Base-by-base conservation (phyloP, 176 grass and related monocot species). In the Lolium perenne region DNA sequence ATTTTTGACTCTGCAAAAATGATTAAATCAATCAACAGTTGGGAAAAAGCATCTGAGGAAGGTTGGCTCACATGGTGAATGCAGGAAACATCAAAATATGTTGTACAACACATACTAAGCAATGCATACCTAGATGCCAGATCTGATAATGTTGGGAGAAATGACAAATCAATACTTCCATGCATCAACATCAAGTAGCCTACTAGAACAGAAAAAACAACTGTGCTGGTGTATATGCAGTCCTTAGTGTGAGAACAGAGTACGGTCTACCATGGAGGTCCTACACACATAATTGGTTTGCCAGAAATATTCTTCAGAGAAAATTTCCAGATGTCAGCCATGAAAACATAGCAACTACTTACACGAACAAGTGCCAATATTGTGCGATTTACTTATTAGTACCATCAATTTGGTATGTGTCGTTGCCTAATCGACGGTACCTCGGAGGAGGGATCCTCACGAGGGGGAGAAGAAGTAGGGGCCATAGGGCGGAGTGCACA, bases 31-130 rank as follows among this genome's bases (percentile, higher is more conserved):
- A 1, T 46, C 68, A 71, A 71, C 20, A 22, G 40, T 22, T 5
- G 40, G 41, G 20, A 71, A 71, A 45, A 71, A 45, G 68, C 68
- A 71, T 71, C 68, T 71, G 38, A 67, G 29, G 29, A 38, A 67
- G 13, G 25, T 66, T 35, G 6, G 29, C 13, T 17, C 10, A 17
- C 26, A 66, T 66, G 29, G 13, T 15, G 14, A 67, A 38, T 67
- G 32, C 7, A 58, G 18, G 56, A 58, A 58, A n/a, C 56, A 7
- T 58, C 56, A 58, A 18, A 67, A 5, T 54, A 54, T 54, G 15
- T 4, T 18, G 15, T 54, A 54, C 15, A 54, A 54, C 15, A 16
- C 15, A 54, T 54, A 54, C 15, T 54, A 54, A 16, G 17, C 51
- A 54, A 54, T 54, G 51, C 51, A 54, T 54, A 54, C 51, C 15